Evolutionary conservation across 129 eudicot genomes (phyloP), one percentile per base, ranked within the genome.

Genomic region (Tanacetum coccineum): DNA sequence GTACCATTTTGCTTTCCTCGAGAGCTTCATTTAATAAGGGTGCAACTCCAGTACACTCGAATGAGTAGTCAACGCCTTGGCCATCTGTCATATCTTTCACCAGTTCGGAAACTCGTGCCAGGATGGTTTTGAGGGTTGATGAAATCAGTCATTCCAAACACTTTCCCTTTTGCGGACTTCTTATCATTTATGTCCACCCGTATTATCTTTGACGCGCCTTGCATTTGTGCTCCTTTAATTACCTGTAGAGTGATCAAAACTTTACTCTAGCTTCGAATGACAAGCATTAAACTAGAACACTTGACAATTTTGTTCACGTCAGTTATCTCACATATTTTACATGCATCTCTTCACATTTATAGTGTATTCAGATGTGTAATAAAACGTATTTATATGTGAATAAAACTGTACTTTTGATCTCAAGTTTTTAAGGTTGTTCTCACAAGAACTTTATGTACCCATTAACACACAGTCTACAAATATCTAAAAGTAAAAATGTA

Each of bases 41-140:
- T 4, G 62, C 71, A 6, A 82, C 83, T 12, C 91, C 91, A 2
- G 83, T 77, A 73, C 91, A 85, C 78, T 85, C 87, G 32, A 82
- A 79, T 26, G 73, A 48, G 61, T 59, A 82, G 56, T 85, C 87
- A 0, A 79, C 91, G 2, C 91, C 87, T 39, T 76, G 28, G 12
- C 91, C 87, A 7, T 70, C 73, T 0, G 91, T 85, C 3, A 72
- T 32, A 10, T 74, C 91, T 70, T 79, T 79, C 39, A 85, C 61
- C 71, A 76, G 56, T 13, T 70, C 79, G 0, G 87, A 82, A 19
- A 82, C 69, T 5, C 72, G 15, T 73, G 26, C 64, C 52, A 18
- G 78, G 78, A 26, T 71, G 58, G 10, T 52, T 21, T 42, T 79
- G 72, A 0, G 91, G 85, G 66, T 85, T 79, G 56, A 85, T 76